Evolutionary conservation across 129 eudicot genomes (phyloP), one percentile per base, ranked within the genome.

Genomic region (Deinandra increscens): DNA sequence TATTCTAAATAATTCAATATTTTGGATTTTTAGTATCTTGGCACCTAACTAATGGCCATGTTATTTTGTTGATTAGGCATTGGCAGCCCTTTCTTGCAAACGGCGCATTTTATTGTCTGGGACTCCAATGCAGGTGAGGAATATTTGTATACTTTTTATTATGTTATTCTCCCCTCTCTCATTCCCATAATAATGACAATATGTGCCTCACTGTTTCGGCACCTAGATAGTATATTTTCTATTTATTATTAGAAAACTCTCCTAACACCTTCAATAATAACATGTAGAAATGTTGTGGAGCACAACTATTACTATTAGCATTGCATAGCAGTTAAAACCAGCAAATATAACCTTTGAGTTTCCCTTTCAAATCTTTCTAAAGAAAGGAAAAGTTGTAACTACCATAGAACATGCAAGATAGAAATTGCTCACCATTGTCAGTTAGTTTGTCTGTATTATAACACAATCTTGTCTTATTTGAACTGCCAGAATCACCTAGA

Each of bases 121-220:
- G 55, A 94, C 97, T 64, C 99, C 99, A 23, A 85, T 94, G 99
- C 99, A 94, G 83, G 99, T 94, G 77, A 78, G 95, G 70, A 46
- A 31, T 19, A 22, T 62, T 64, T 74, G 43, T 18, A 22, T 15
- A 19, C 58, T 55, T 36, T 50, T 37, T 46, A 45, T 55, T 55
- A 34, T 23, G 15, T 23, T 55, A 23, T 22, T 23, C 13, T 41
- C 8, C 50, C 44, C 62, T 37, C 61, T 50, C 17, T 14, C n/a
- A n/a, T n/a, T n/a, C 0, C 23, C 50, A 12, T 55, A 42, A 39
- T 45, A 56, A 18, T 41, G 65, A 22, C 66, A 74, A 39, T 33
- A 64, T 64, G 51, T 53, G n/a, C 7, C 13, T 7, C 1, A 64
- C 70, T 53, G 20, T 4, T 13, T 12, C 0, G 7, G 5, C 38